Conservation (phyloP, 345 rosid species). For the Populus tremula region DNA sequence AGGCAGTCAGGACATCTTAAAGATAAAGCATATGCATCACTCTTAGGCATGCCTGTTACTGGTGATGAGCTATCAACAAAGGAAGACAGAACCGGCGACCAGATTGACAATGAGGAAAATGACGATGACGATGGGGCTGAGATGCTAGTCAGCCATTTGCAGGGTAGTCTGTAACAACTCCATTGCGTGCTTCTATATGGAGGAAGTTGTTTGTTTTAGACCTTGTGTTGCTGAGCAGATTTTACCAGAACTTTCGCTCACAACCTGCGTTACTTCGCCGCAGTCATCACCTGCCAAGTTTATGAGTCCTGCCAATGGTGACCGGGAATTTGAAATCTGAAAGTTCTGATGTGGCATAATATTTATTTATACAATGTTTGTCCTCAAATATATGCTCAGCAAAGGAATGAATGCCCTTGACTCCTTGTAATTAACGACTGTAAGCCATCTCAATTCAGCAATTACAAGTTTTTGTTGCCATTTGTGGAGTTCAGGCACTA, state of each 20-base stretch:
- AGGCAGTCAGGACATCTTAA: constrained; percentile 53
- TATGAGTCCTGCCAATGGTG: neutral
- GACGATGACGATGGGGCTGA: constrained; percentile 29
- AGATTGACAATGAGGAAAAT: constrained; percentile 19
- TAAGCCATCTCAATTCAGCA: neutral
- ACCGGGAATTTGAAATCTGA: neutral
- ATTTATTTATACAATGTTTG: neutral
- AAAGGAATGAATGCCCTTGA: neutral
- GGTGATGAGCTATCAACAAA: constrained; percentile 7
- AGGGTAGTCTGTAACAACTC: constrained; percentile 35
- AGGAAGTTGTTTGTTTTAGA: neutral
- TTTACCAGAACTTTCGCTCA: neutral
- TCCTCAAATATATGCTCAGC: neutral
- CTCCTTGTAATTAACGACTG: neutral
- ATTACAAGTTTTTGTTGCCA: neutral
- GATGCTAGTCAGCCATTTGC: constrained; percentile 43
- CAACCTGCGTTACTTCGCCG: neutral
- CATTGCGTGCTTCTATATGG: neutral
- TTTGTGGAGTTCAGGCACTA: no score
- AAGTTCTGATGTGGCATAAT: neutral
- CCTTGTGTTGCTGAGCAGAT: neutral
- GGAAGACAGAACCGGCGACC: constrained; percentile 4
- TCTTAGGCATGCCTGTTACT: constrained; percentile 31
- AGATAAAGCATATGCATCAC: constrained; percentile 48
- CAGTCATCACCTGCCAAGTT: neutral